Evolutionary conservation across 257 asterid genomes (phyloP), one percentile per base, ranked within the genome.

Genomic region (Solanum lignicaule): DNA sequence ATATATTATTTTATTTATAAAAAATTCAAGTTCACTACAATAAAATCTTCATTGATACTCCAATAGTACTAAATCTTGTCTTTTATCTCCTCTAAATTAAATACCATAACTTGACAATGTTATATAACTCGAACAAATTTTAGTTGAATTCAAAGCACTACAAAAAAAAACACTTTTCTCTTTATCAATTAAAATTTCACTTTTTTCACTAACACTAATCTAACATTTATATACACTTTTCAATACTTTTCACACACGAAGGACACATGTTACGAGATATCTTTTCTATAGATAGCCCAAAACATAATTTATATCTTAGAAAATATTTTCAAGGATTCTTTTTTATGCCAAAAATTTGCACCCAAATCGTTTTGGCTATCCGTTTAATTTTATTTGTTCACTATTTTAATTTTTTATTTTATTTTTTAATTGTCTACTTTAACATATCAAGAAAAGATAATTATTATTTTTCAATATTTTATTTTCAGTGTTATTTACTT

Each of bases 21-120:
- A 55, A 55, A 55, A 55, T 3, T 1, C 11, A 55, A 55, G 0
- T 55, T 20, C 0, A 0, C 2, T 55, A 0, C 5, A 3, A 0
- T 55, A 55, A 55, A 55, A 20, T 7, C 12, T 55, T 55, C 66
- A 55, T 55, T 55, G 66, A 55, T 20, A 0, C 66, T 55, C 0
- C 25, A 55, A 55, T 55, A 0, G 10, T 7, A 20, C 25, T 55
- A 3, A 3, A 55, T 55, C 66, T 55, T 20, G 66, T 7, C 12
- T 55, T 0, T 7, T 55, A 20, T 55, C 25, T 55, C 25, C 25
- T 55, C 11, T 7, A 55, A 20, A n/a, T n/a, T n/a, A n/a, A 20
- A 7, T 55, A 55, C 1, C 11, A 3, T 6, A 55, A 55, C n/a
- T 55, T 0, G 9, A 55, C 25, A 55, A 20, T 55, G 2, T 55